These are phyloP conservation scores for Metroxylon sagu DNA, from an alignment of 176 grass and related monocot species.

Conservation along the genomic window DNA sequence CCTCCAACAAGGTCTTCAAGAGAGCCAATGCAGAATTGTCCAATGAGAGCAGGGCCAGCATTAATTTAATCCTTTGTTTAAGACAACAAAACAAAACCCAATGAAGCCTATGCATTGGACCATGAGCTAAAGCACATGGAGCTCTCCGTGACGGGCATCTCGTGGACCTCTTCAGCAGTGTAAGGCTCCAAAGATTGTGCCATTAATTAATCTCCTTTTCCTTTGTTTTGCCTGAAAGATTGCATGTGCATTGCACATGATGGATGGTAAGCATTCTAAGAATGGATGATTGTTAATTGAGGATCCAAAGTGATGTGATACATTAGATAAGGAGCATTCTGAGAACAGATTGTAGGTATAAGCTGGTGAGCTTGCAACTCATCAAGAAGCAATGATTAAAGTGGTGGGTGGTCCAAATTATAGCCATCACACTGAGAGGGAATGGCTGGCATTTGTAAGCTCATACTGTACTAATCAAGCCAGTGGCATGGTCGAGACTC, in stretches of 20 bases:
- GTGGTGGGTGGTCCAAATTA: too few relatives aligned
- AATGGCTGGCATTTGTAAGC: too few relatives aligned
- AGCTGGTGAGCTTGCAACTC: too few relatives aligned
- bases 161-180: neutral
- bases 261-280: too few relatives aligned
- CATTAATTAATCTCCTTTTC: neutral
- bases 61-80: neutral
- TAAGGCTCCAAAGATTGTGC: conserved; percentile 1
- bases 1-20: neutral
- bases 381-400: too few relatives aligned
- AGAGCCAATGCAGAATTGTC: neutral
- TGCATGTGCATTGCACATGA: conserved; percentile 1
- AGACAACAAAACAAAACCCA: neutral
- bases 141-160: neutral
- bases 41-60: neutral
- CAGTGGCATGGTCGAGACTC: too few relatives aligned
- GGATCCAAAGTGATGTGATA: too few relatives aligned
- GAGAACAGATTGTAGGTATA: too few relatives aligned
- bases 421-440: too few relatives aligned
- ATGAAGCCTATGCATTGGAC: conserved; percentile 1
- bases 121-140: conserved; percentile 5
- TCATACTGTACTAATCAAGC: too few relatives aligned
- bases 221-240: neutral
- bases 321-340: too few relatives aligned
- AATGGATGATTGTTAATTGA: too few relatives aligned